These are phyloP conservation scores for Plasmodium vinckei DNA, from an alignment of 169 alveolate species.

Conservation along the genomic window DNA sequence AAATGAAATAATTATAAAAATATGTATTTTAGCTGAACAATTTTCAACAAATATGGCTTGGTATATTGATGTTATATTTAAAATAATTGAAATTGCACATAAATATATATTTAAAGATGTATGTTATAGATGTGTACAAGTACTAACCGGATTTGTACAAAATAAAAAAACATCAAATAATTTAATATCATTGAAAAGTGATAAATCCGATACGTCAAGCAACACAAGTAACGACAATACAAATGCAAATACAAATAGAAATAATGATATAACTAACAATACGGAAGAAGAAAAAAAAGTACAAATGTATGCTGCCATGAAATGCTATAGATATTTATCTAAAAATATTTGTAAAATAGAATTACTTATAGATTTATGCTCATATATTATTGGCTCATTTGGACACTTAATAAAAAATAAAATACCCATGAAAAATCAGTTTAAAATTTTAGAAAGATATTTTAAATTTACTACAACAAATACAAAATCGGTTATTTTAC, in stretches of 20 bases:
- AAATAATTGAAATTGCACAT: conserved; percentile 92
- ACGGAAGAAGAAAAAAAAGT: conserved; percentile 34
- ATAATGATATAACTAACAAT: conserved; percentile 25
- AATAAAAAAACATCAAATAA: not conserved
- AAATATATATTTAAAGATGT: conserved; percentile 91
- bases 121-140: conserved; percentile 82
- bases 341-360: conserved; percentile 5
- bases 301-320: conserved; percentile 66
- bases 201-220: too few relatives aligned
- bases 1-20: conserved; percentile 92
- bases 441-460: conserved; percentile 74
- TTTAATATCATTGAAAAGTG: too few relatives aligned
- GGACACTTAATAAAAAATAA: conserved; percentile 78
- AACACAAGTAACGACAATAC: not conserved
- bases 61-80: conserved; percentile 94
- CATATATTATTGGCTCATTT: conserved; percentile 80
- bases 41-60: conserved; percentile 91
- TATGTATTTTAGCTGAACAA: conserved; percentile 92
- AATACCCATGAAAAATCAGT: conserved; percentile 56
- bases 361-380: conserved; percentile 76
- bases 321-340: conserved; percentile 22
- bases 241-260: not conserved
- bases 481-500: conserved; percentile 76
- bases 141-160: conserved; percentile 78
- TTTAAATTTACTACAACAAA: conserved; percentile 58